Conservation (phyloP, 148 eudicot species). For the Vaccinium macrocarpon region DNA sequence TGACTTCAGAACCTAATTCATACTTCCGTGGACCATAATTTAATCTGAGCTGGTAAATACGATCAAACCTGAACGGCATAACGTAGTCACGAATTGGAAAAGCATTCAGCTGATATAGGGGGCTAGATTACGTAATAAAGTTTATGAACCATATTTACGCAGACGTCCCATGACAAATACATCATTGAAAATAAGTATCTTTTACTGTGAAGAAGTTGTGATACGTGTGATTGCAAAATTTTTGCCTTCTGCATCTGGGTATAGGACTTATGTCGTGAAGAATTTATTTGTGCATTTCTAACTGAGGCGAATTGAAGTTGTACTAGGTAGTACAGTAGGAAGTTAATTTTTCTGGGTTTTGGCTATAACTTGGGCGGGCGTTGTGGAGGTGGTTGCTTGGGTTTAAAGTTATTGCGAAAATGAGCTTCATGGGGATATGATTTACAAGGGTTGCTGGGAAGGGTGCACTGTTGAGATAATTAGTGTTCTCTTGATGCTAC, state of each 20-base stretch:
- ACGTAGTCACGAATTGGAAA: too few relatives aligned
- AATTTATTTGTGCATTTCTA: not conserved
- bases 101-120: too few relatives aligned
- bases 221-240: not conserved
- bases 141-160: too few relatives aligned
- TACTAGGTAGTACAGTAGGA: not conserved
- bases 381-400: not conserved
- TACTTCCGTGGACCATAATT: too few relatives aligned
- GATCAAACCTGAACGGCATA: too few relatives aligned
- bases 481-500: not conserved
- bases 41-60: too few relatives aligned
- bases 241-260: not conserved
- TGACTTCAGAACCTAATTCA: too few relatives aligned
- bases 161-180: too few relatives aligned
- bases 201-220: too few relatives aligned
- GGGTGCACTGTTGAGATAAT: not conserved
- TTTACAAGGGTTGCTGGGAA: conserved; percentile 3
- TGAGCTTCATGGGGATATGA: not conserved
- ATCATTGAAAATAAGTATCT: too few relatives aligned
- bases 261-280: not conserved
- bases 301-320: not conserved
- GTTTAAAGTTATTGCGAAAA: not conserved
- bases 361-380: not conserved
- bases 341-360: not conserved
- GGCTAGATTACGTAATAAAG: too few relatives aligned